Percentiles rank a stretch among this genome's conserved stretches.
Evolutionary conservation across 176 grass and related monocot species (phyloP).

Genomic region (Zoysia pacifica): DNA sequence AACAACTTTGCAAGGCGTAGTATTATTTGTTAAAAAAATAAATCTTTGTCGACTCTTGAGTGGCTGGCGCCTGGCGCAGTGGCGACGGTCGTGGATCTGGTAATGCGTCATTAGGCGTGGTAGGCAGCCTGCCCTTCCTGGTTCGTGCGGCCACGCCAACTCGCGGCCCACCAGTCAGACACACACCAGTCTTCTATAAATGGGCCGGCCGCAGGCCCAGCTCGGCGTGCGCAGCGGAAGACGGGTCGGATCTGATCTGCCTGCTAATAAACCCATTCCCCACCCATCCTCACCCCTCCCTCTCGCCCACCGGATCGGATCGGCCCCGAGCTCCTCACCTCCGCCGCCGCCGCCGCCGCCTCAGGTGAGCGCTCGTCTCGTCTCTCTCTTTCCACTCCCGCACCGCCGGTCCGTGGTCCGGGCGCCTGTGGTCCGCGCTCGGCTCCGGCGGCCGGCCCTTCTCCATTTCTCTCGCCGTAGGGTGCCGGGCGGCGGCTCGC

Average conservation of each 20-base stretch:
- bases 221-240: constrained; percentile 7
- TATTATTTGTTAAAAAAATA: no score
- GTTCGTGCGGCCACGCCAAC: no score
- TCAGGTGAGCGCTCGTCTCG: constrained; percentile 22
- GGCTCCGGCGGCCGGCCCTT: background rate
- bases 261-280: background rate
- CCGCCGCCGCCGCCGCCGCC: constrained; percentile 25
- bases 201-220: constrained; percentile 10
- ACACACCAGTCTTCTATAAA: constrained; percentile 19
- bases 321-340: constrained; percentile 14
- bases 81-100: no score
- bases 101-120: no score
- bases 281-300: background rate
- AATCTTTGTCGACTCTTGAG: no score
- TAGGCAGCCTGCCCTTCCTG: no score
- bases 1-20: no score
- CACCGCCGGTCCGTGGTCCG: background rate
- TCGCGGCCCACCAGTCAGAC: no score
- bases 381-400: background rate
- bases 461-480: background rate
- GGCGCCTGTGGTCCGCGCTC: background rate
- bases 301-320: constrained; percentile 19
- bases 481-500: background rate
- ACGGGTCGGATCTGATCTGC: constrained; percentile 35
- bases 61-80: no score